phyloP scores from a whole-genome alignment of 1,284 basidiomycete genomes.

The Coniferiporia sulphurascens region DNA sequence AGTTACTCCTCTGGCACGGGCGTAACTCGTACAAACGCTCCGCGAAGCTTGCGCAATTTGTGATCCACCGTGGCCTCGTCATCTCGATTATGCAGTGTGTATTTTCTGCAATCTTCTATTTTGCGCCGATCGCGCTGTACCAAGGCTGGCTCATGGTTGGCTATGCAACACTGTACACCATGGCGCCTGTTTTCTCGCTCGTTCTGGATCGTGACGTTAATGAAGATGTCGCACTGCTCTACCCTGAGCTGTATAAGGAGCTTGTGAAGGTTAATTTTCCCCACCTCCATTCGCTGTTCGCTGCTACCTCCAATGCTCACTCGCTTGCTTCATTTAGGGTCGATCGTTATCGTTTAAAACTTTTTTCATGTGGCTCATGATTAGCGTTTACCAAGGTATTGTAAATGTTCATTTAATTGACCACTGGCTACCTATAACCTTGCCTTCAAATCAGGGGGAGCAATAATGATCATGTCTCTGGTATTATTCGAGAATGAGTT shows the following conservation, averaged over 20 bases:
- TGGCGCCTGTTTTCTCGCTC: conserved; percentile 97
- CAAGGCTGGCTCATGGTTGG: conserved; percentile 99
- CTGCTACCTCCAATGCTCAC: neutral
- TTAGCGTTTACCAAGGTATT: conserved; percentile 93
- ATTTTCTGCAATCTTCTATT: conserved; percentile 97
- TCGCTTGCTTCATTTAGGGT: conserved; percentile 48
- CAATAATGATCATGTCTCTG: conserved; percentile 98
- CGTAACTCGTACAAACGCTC: conserved; percentile 98
- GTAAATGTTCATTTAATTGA: conserved; percentile 19
- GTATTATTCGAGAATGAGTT: conserved; percentile 97
- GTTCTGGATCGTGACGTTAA: conserved; percentile 95
- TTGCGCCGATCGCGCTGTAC: conserved; percentile 96
- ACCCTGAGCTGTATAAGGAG: conserved; percentile 98
- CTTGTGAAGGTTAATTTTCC: conserved; percentile 73
- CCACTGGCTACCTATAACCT: neutral
- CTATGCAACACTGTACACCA: conserved; percentile 97
- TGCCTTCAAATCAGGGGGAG: conserved; percentile 59
- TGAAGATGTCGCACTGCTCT: conserved; percentile 91
- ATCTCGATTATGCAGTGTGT: conserved; percentile 98
- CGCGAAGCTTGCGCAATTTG: conserved; percentile 96
- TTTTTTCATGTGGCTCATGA: conserved; percentile 97
- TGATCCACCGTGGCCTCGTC: conserved; percentile 97
- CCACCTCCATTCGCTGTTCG: neutral
- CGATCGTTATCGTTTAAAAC: conserved; percentile 93
- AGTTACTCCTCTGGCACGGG: conserved; percentile 95